Evolutionary conservation across 441 rosid species (phyloP), one percentile per base, ranked within the genome.

Genomic region (Erysimum cheiri): DNA sequence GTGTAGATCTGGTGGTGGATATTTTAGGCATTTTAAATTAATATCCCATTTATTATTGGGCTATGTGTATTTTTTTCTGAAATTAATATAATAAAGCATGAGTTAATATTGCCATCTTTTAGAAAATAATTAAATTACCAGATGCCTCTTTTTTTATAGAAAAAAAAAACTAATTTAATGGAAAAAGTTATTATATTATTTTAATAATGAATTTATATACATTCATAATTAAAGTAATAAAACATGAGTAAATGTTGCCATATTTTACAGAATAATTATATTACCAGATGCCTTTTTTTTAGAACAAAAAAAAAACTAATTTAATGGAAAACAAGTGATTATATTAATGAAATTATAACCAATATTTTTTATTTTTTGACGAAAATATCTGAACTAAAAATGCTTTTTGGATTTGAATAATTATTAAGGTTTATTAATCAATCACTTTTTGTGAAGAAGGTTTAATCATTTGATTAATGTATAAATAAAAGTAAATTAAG

Each of bases 1-100:
- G 43, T 24, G 70, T 58, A 76, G 79, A 76, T 76, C 79, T 70
- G 74, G 79, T 70, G 79, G 67, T 28, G 3, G 72, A 70, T 58
- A 70, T 76, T 58, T 76, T 64, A 10, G 56, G 28, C 28, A 14
- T 14, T 39, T 15, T 60, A 41, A 13, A n/a, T 40, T n/a, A 1
- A 39, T 9, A 26, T 39, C 44, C 31, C 4, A 3, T 43, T 52
- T 58, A 8, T 11, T 60, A 3, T 58, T 4, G 28, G 43, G 5
- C 2, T 24, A 28, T 60, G 17, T 55, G 59, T 24, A 5, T 67
- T 60, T 70, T 6, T 22, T 22, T 1, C 13, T 36, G 7, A 59
- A 48, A 36, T 37, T 50, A 2, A 49, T 59, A 29, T 22, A 22
- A 22, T 22, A 22, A 22, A 22, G 22, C 22, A 22, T 31, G 13